Conservation (phyloP, 78 protist genomes). For the Capsaspora owczarzaki region DNA sequence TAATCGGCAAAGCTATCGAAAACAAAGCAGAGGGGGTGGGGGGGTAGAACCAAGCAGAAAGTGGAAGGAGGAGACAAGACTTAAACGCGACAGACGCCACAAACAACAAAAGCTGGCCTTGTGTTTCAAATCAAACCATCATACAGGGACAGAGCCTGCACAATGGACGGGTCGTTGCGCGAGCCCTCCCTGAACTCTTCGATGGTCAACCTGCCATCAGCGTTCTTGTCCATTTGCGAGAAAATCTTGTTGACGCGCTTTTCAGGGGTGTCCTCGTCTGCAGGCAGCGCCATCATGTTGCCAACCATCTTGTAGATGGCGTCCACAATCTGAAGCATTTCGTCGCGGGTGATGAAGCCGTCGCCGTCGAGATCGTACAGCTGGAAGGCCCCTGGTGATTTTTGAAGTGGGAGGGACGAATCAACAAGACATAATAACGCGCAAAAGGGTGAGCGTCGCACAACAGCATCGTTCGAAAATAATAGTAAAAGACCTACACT, state of each 20-base stretch:
- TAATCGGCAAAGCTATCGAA: too few species aligned
- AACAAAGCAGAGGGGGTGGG: too few species aligned
- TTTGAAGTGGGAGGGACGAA: too few species aligned
- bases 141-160: conserved; percentile 11
- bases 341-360: conserved; percentile 25
- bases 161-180: conserved; percentile 1
- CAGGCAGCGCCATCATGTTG: background rate
- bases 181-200: conserved; percentile 15
- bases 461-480: too few species aligned
- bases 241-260: conserved; percentile 29
- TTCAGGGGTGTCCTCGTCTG: conserved; percentile 23
- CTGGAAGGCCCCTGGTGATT: conserved; percentile 18
- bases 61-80: too few species aligned
- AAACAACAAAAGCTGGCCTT: too few species aligned
- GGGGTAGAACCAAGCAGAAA: too few species aligned
- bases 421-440: too few species aligned
- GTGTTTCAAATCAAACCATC: conserved; percentile 12
- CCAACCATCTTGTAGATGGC: conserved; percentile 32
- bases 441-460: background rate
- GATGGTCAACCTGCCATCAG: background rate
- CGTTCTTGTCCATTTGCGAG: conserved; percentile 14
- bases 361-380: conserved; percentile 27
- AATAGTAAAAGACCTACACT: conserved; percentile 2
- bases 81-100: too few species aligned
- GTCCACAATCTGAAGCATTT: conserved; percentile 8